These are phyloP conservation scores for Flagelloscypha sp. DNA, from an alignment of 768 basidiomycete species.

Conservation along the genomic window DNA sequence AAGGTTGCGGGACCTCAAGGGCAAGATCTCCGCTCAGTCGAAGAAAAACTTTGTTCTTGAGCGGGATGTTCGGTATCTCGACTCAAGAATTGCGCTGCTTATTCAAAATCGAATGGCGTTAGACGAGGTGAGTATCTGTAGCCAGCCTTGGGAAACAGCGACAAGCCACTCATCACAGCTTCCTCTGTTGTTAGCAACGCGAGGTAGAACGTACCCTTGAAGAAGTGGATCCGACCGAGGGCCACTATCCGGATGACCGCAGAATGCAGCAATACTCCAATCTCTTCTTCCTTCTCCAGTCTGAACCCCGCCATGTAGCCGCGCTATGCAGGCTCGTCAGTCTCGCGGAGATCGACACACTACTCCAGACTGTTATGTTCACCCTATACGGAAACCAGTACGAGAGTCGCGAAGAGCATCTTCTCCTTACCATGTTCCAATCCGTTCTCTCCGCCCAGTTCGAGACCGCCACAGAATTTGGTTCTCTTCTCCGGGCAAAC, in stretches of 20 bases:
- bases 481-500: conserved; percentile 96
- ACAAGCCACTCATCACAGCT: conserved; percentile 10
- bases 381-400: conserved; percentile 99
- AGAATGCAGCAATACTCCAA: conserved; percentile 95
- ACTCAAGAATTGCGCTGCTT: conserved; percentile 91
- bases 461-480: conserved; percentile 97
- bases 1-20: conserved; percentile 90
- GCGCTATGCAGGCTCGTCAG: conserved; percentile 94
- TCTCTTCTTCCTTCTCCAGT: conserved; percentile 96
- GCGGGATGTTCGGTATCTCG: conserved; percentile 95
- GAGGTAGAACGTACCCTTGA: conserved; percentile 94
- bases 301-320: conserved; percentile 95
- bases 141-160: neutral
- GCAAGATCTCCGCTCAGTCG: conserved; percentile 94
- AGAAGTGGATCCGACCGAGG: conserved; percentile 89
- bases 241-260: conserved; percentile 90
- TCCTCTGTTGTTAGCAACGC: conserved; percentile 56
- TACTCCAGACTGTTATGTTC: conserved; percentile 99
- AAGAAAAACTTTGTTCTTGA: conserved; percentile 99
- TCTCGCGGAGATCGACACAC: conserved; percentile 94
- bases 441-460: conserved; percentile 98
- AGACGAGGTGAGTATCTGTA: conserved; percentile 62
- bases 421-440: conserved; percentile 99
- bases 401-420: conserved; percentile 95
- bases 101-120: conserved; percentile 98